A percentile compares a stretch with the other conserved stretches of the same genome.
Conservation (phyloP, 1,284 basidiomycete genomes). For the Moesziomyces parantarcticus region DNA sequence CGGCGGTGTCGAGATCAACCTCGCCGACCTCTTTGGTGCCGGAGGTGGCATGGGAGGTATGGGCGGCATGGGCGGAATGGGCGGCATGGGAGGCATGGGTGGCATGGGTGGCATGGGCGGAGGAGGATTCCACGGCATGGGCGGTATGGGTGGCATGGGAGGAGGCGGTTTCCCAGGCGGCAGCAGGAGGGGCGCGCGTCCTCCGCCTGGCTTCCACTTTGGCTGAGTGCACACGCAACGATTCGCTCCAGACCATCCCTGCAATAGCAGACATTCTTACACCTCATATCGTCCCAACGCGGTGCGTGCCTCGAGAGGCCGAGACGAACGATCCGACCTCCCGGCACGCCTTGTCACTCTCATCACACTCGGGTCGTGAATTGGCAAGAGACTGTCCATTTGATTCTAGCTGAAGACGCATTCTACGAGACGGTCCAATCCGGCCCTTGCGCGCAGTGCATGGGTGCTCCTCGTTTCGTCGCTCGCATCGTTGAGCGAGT, state of each 20-base stretch:
- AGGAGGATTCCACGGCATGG: constrained; percentile 1
- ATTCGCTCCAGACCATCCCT: background rate
- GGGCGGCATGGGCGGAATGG: constrained; percentile 33
- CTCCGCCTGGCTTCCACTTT: constrained; percentile 51
- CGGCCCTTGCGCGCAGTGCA: constrained; percentile 49
- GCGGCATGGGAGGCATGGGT: constrained; percentile 48
- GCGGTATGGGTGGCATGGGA: constrained; percentile 28
- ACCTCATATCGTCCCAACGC: no score
- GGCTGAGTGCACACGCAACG: constrained; percentile 16
- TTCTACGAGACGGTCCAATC: constrained; percentile 23
- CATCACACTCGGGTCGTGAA: no score
- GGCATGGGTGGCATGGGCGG: constrained; percentile 18
- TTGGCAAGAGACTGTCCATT: no score
- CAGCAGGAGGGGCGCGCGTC: constrained; percentile 27
- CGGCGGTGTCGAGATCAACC: constrained; percentile 58
- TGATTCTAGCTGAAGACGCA: background rate
- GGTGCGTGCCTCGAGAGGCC: background rate
- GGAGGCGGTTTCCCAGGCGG: constrained; percentile 24
- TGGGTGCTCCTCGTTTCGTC: constrained; percentile 47
- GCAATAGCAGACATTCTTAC: background rate
- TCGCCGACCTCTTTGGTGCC: constrained; percentile 64
- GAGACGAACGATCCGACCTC: no score
- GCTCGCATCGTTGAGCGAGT: constrained; percentile 38
- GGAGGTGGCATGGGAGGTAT: constrained; percentile 49
- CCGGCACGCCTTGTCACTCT: no score